Evolutionary conservation across 768 basidiomycete genomes (phyloP), one percentile per base, ranked within the genome.

Genomic region (Dacryopinax primogenitus): DNA sequence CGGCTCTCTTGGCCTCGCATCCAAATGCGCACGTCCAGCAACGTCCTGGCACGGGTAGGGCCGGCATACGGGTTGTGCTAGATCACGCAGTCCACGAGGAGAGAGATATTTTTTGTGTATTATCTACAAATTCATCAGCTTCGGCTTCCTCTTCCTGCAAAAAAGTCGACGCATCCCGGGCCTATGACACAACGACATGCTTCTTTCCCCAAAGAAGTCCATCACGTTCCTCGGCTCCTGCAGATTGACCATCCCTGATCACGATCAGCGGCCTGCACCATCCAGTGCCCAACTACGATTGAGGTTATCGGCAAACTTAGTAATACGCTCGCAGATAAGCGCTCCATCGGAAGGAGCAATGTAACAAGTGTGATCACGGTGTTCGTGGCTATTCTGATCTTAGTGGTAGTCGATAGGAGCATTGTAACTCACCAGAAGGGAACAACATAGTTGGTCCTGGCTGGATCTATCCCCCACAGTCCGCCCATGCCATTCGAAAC

Each of bases 181-280:
- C n/a, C n/a, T n/a, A n/a, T n/a, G n/a, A 30, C 51, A 58, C 51
- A 58, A 58, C 51, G 26, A 58, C 51, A 58, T 6, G 51, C 51
- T 58, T 30, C 51, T 30, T 28, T 58, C 51, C 13, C 51, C 51
- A 28, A 58, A 58, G 51, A 58, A 58, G 51, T 58, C 51, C 4
- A 58, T 23, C 51, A 15, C 51, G 51, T 30, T 58, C 51, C 26
- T 58, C 26, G 15, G 30, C 51, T 6, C 51, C 51, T n/a, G n/a
- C n/a, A n/a, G n/a, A n/a, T n/a, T n/a, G n/a, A n/a, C n/a, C n/a
- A n/a, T n/a, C n/a, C n/a, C n/a, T n/a, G n/a, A n/a, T n/a, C n/a
- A n/a, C n/a, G n/a, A n/a, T n/a, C n/a, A n/a, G n/a, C n/a, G 51
- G 51, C 26, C 6, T 58, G 26, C 51, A 30, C 4, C 51, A 23